Percentiles rank a stretch among this genome's conserved stretches.
These are phyloP conservation scores for Ottelia alismoides DNA, from an alignment of 106 monocot genomes.

Conservation along the genomic window DNA sequence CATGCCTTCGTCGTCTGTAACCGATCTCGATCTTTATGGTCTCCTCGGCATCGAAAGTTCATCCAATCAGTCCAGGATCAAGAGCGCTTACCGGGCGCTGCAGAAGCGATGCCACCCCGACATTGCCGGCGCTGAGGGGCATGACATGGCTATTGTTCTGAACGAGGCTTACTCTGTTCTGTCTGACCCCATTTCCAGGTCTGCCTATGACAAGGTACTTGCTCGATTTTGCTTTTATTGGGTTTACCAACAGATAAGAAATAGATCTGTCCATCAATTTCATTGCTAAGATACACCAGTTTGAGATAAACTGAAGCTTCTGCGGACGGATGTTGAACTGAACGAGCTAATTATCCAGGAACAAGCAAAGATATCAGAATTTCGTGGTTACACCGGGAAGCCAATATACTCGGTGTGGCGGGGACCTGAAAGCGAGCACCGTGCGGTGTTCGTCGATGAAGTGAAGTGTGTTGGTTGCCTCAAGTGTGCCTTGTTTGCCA, in stretches of 20 bases:
- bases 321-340: too few species aligned
- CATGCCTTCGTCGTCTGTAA: too few species aligned
- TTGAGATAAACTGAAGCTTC: too few species aligned
- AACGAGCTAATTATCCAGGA: too few species aligned
- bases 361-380: too few species aligned
- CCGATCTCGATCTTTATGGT: constrained; percentile 65
- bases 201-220: constrained; percentile 60
- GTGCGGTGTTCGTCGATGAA: constrained; percentile 86
- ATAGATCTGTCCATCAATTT: too few species aligned
- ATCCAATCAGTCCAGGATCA: constrained; percentile 56
- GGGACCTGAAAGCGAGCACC: constrained; percentile 44
- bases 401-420: constrained; percentile 68
- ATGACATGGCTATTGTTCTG: constrained; percentile 83
- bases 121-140: constrained; percentile 64
- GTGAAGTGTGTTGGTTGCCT: constrained; percentile 80
- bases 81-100: constrained; percentile 65
- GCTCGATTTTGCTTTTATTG: too few species aligned
- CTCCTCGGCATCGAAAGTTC: constrained; percentile 65
- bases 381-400: constrained; percentile 61
- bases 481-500: constrained; percentile 75
- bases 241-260: too few species aligned
- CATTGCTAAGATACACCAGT: too few species aligned
- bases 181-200: constrained; percentile 57
- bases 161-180: constrained; percentile 83
- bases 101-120: constrained; percentile 93